Evolutionary conservation across 495 filamentous ascomycete genomes (phyloP), one percentile per base, ranked within the genome.

Genomic region (Hyaloscypha finlandica): DNA sequence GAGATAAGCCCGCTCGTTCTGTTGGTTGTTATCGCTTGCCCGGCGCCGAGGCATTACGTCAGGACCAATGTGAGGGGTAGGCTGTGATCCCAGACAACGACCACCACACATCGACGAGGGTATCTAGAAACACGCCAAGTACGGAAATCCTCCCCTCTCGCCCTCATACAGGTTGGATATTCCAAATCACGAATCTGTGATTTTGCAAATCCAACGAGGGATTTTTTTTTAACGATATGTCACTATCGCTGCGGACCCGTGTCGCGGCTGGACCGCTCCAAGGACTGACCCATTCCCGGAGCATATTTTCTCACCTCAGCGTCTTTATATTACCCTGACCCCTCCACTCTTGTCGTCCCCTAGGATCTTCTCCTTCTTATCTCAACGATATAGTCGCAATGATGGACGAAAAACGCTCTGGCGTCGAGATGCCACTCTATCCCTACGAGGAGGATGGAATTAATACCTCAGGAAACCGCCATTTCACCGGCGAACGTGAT

Each of bases 371-470:
- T 48, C 4, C 16, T 19, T 19, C 16, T 48, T 19, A 0, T 19
- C 9, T 19, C 9, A 48, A 16, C 16, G 42, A 16, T 4, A 48
- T 16, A 16, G 6, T 12, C 11, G 29, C 6, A 30, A 31, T 56
- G 53, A 25, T 56, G n/a, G 53, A 56, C 53, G 53, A 56, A 31
- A 56, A 56, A n/a, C 20, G 29, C 22, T 48, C 16, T 19, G 42
- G 42, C 3, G 42, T 14, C 42, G 53, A 56, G 20, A 56, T 1
- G 5, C 29, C 20, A 29, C 53, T 9, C 12, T 59, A 59, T 59
- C 30, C 57, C 3, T 59, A 59, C 35, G 57, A 32, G 31, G 57
- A 59, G 19, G 57, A 59, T 16, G 57, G 57, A 8, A 37, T 59
- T 9, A 59, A 39, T 9, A 37, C 30, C 19, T 33, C 57, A 19